These are phyloP conservation scores for Trametes gibbosa DNA, from an alignment of 768 basidiomycete species.

Conservation along the genomic window DNA sequence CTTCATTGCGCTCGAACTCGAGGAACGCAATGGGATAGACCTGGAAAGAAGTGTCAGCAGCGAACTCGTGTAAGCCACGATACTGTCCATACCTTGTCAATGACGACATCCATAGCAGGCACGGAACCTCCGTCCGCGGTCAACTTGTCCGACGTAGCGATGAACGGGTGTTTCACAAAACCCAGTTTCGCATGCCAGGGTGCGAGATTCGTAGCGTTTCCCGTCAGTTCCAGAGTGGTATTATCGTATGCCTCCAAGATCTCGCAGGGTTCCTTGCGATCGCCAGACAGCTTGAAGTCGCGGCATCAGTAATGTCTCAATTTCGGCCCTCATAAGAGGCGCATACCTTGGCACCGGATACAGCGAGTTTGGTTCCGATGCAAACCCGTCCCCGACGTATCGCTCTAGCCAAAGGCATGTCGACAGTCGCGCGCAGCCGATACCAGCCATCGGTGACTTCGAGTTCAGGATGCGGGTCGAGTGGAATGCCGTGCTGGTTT, in stretches of 20 bases:
- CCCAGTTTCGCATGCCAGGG: constrained; percentile 90
- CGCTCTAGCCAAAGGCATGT: constrained; percentile 70
- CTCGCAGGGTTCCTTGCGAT: constrained; percentile 75
- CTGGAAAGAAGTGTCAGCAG: constrained; percentile 33
- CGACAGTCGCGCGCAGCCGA: constrained; percentile 71
- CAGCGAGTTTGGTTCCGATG: constrained; percentile 80
- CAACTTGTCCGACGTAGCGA: constrained; percentile 77
- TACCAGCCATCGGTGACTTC: constrained; percentile 99
- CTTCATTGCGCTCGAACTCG: constrained; percentile 55
- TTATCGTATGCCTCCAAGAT: constrained; percentile 77
- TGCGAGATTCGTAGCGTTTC: constrained; percentile 84
- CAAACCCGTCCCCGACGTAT: constrained; percentile 61
- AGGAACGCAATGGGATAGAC: constrained; percentile 75
- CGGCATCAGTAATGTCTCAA: neutral
- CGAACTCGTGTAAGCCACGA: neutral
- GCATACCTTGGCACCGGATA: constrained; percentile 77
- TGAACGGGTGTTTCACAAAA: constrained; percentile 59
- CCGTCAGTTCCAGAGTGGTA: constrained; percentile 62
- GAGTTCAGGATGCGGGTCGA: constrained; percentile 52
- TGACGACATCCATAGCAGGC: constrained; percentile 67
- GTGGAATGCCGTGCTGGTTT: constrained; percentile 37
- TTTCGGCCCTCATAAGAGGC: neutral
- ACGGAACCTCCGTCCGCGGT: constrained; percentile 80
- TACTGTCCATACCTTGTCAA: constrained; percentile 52
- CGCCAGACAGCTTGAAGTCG: constrained; percentile 56